Base-by-base conservation (phyloP, 192 early-diverging fungal species). In the Phlyctochytrium arcticum region DNA sequence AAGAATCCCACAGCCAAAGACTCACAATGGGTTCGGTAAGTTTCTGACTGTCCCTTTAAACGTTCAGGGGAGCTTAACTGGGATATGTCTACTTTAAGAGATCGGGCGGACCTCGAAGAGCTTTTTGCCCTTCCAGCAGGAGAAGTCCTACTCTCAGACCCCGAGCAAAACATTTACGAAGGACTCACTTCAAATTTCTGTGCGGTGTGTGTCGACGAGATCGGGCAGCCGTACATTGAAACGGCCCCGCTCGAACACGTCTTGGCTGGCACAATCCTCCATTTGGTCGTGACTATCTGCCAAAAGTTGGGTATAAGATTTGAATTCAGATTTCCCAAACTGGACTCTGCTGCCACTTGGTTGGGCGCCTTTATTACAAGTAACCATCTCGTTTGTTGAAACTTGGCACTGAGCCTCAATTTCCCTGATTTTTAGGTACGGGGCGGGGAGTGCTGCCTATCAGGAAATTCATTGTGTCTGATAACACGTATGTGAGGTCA, bases 181-280 rank as follows among this genome's bases (percentile, higher is more conserved):
- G 89, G 89, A 2, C 65, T 89, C 32, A 75, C 82, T 3, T 89
- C 86, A 30, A 90, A 90, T 58, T 89, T 90, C 65, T 85, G 79
- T 59, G 81, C 71, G 5, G 55, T 87, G 3, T 36, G 70, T 17
- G 17, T 48, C 4, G 71, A 81, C 19, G 3, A 10, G 5, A 64
- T 62, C 4, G 65, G 59, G 5, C 58, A 65, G 3, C 59, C 69
- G 3, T 36, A 68, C 10, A 33, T 86, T 17, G 19, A 67, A 3
- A 81, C 83, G 1, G 89, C 89, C 5, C 80, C 86, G 0, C 44
- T 75, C n/a, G 71, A 79, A 6, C 69, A 55, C 57, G 85, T 90
- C 5, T 62, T 90, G 6, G 42, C 75, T 26, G 89, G 89, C 0
- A 89, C 89, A 0, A 81, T 90, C 42, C 73, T 87, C 44, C 81